phyloP scores from a whole-genome alignment of 2,329 filamentous ascomycete genomes.

The Aspergillus pseudotamarii region DNA sequence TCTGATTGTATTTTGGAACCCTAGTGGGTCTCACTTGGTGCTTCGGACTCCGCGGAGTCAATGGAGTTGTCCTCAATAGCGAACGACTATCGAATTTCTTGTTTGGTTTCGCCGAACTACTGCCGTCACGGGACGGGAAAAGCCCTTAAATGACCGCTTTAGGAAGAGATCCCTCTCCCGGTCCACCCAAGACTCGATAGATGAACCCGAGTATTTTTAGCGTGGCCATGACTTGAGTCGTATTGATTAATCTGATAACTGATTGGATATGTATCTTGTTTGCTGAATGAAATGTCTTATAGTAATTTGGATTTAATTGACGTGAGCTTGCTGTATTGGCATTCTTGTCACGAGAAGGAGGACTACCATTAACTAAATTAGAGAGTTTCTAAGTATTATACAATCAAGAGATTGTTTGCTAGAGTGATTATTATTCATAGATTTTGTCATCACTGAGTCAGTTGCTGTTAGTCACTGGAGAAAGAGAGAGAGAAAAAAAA shows the following conservation, averaged over 20 bases:
- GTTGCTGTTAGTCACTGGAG: not conserved
- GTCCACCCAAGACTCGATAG: not conserved
- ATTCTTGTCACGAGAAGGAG: too few relatives aligned
- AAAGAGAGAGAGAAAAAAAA: not conserved
- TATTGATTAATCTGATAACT: not conserved
- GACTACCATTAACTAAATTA: not conserved
- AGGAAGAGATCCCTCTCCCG: not conserved
- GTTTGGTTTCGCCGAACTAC: not conserved
- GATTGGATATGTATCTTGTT: not conserved
- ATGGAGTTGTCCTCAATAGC: too few relatives aligned
- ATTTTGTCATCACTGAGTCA: not conserved
- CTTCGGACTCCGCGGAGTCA: not conserved
- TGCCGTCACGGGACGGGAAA: not conserved
- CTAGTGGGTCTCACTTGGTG: not conserved
- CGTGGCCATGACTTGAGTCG: not conserved
- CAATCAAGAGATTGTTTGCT: not conserved
- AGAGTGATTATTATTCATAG: not conserved
- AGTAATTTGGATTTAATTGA: not conserved
- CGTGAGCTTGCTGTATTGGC: not conserved
- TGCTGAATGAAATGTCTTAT: not conserved
- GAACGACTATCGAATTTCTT: not conserved
- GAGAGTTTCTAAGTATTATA: not conserved
- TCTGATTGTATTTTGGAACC: not conserved
- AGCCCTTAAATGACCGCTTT: not conserved
- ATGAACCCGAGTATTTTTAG: not conserved